Base-by-base conservation (phyloP, 2,329 filamentous ascomycete species). In the Trichothecium sympodiale region DNA sequence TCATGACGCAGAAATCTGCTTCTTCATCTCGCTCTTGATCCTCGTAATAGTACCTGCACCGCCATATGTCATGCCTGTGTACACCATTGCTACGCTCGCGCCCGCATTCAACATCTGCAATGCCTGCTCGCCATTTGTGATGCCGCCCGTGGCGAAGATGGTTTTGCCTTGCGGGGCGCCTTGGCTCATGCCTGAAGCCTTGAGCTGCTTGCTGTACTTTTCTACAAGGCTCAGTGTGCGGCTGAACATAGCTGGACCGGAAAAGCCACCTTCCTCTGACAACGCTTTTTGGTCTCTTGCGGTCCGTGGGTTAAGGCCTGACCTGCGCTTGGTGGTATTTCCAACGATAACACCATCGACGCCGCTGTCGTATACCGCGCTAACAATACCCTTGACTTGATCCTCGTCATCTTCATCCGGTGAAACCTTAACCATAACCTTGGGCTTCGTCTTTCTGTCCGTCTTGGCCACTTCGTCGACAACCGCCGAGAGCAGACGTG, bases 291-390 rank as follows among this genome's bases (percentile, higher is more conserved):
- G 68, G 53, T 98, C 89, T 43, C 72, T 67, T 2, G 64, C 49
- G 0, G 79, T 72, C 0, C 87, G 81, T 1, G 36, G 29, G n/a
- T 89, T 54, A 3, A 88, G 63, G 4, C 77, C 79, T 0, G 79
- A 72, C 30, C 91, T 72, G 44, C 80, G 74, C 61, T 91, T 94
- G 3, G 91, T 98, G 0, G 91, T 98, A 64, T 98, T 98, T 9
- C 89, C 91, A 4, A 98, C 89, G 42, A 98, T 95, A 26, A 98
- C 77, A 18, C 91, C 91, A 48, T 95, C 88, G 2, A 96, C 88
- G 6, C 88, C 88, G 41, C 83, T 86, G 46, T 69, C 67, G 66
- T 77, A 82, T 10, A 94, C 79, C 0, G 88, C 88, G 47, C 87
- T 75, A 41, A 86, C 89, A 38, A 98, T 94, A 8, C 88, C 91